Conservation (phyloP, 805 yeast species). For the Vanderwaltozyma verrucispora region DNA sequence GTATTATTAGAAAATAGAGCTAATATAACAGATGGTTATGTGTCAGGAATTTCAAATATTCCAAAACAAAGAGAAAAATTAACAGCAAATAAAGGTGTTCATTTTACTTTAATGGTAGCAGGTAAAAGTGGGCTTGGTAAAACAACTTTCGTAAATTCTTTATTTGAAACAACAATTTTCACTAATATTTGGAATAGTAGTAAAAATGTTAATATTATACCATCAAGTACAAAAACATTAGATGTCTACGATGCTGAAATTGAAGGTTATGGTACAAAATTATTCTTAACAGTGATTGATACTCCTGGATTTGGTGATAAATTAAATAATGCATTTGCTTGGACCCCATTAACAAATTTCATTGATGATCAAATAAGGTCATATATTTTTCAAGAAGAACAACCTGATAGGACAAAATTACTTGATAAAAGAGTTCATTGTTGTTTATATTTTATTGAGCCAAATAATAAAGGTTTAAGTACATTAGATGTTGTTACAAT, state of each 20-base stretch:
- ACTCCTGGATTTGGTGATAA: slow-evolving; percentile 71
- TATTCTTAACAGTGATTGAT: slow-evolving; percentile 56
- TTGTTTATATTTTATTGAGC: slow-evolving; percentile 73
- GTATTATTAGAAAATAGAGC: not conserved
- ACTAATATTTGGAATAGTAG: slow-evolving; percentile 33
- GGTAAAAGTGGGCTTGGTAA: slow-evolving; percentile 86
- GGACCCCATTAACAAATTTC: slow-evolving; percentile 60
- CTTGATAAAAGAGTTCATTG: slow-evolving; percentile 70
- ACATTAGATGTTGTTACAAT: slow-evolving; percentile 65
- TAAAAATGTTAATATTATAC: slow-evolving; percentile 28
- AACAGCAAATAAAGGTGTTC: slow-evolving; percentile 47
- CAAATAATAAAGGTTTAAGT: slow-evolving; percentile 50
- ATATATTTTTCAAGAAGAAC: slow-evolving; percentile 66
- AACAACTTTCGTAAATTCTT: slow-evolving; percentile 69
- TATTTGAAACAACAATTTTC: slow-evolving; percentile 43
- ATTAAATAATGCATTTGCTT: slow-evolving; percentile 53
- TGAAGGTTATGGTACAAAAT: slow-evolving; percentile 46
- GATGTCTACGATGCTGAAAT: slow-evolving; percentile 38
- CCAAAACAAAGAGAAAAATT: slow-evolving; percentile 25
- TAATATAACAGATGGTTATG: slow-evolving; percentile 1
- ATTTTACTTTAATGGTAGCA: slow-evolving; percentile 72
- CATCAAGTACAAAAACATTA: slow-evolving; percentile 11
- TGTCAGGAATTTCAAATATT: slow-evolving; percentile 21
- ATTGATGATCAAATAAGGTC: slow-evolving; percentile 71
- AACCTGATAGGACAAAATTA: slow-evolving; percentile 46